A percentile compares a stretch with the other conserved stretches of the same genome.
These are phyloP conservation scores for Atkinsonella hypoxylon DNA, from an alignment of 2,329 filamentous ascomycete genomes.

Conservation along the genomic window DNA sequence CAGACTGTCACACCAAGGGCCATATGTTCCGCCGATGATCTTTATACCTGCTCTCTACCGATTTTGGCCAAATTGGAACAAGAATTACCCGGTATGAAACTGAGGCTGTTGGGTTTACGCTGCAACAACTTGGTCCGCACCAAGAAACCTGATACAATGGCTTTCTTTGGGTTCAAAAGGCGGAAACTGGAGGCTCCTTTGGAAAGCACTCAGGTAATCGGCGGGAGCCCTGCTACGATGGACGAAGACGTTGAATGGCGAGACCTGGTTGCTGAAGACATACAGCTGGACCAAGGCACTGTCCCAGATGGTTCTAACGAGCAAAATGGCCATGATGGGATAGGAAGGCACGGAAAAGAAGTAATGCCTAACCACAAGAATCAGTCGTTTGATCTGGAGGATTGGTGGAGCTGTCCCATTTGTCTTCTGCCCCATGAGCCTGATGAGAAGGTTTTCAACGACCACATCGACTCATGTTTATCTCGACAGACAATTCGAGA, in stretches of 20 bases:
- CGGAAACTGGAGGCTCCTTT: constrained; percentile 11
- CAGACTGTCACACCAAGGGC: constrained; percentile 67
- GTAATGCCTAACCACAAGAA: constrained; percentile 33
- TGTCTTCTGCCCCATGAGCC: constrained; percentile 66
- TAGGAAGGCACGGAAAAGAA: constrained; percentile 36
- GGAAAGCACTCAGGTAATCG: constrained; percentile 9
- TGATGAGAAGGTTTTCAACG: constrained; percentile 70
- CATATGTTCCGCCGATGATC: constrained; percentile 61
- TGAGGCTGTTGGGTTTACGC: constrained; percentile 78
- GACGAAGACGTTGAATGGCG: constrained; percentile 45
- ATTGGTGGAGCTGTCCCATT: constrained; percentile 78
- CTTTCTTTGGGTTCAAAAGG: constrained; percentile 62
- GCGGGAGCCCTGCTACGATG: constrained; percentile 23
- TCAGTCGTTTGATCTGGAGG: constrained; percentile 17
- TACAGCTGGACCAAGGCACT: neutral
- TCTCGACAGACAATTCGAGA: constrained; percentile 79
- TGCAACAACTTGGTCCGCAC: constrained; percentile 81
- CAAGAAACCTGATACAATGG: constrained; percentile 63
- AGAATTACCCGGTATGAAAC: constrained; percentile 65
- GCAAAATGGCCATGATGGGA: neutral
- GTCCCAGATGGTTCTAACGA: neutral
- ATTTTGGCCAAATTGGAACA: constrained; percentile 77
- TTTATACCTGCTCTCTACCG: constrained; percentile 70
- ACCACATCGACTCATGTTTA: constrained; percentile 85
- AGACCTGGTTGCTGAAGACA: constrained; percentile 50